A percentile compares a stretch with the other conserved stretches of the same genome.
Conservation (phyloP, 257 asterid genomes). For the Lantana camara region DNA sequence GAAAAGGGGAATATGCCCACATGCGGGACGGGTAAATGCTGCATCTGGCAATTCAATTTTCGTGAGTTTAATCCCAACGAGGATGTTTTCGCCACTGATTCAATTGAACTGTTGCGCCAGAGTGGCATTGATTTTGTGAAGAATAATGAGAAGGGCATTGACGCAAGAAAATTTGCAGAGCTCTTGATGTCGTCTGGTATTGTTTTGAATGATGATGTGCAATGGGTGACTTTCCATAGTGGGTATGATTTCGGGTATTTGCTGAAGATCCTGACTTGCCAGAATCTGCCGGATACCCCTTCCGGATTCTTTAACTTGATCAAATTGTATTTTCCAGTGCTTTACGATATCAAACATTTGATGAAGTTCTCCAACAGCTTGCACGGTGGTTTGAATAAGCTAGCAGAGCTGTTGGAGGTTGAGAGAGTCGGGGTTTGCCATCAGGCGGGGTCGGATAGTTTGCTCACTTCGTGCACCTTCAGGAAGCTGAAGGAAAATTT, state of each 20-base stretch:
- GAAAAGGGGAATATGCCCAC: conserved; percentile 71
- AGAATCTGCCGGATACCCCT: conserved; percentile 60
- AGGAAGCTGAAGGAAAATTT: conserved; percentile 66
- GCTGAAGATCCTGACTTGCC: conserved; percentile 74
- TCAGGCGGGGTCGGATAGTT: conserved; percentile 86
- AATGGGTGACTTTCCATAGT: conserved; percentile 80
- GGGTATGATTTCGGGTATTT: conserved; percentile 79
- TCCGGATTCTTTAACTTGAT: conserved; percentile 55
- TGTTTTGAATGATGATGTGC: conserved; percentile 61
- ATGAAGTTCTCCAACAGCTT: conserved; percentile 75
- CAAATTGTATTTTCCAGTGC: conserved; percentile 60
- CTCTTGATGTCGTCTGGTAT: conserved; percentile 79
- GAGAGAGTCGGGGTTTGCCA: conserved; percentile 82
- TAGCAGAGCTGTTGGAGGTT: conserved; percentile 70
- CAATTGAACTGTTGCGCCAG: conserved; percentile 61
- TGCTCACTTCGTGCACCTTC: conserved; percentile 69
- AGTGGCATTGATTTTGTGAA: conserved; percentile 64
- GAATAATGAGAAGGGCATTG: conserved; percentile 61
- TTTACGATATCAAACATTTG: conserved; percentile 71
- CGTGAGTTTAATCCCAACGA: conserved; percentile 65
- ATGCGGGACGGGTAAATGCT: conserved; percentile 63
- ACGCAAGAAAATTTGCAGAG: conserved; percentile 62
- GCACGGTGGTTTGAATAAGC: conserved; percentile 79
- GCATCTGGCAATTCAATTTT: conserved; percentile 80
- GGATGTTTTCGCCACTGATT: conserved; percentile 66